Evolutionary conservation across 2,329 filamentous ascomycete genomes (phyloP).

Genomic region (Paraphaeosphaeria minitans): DNA sequence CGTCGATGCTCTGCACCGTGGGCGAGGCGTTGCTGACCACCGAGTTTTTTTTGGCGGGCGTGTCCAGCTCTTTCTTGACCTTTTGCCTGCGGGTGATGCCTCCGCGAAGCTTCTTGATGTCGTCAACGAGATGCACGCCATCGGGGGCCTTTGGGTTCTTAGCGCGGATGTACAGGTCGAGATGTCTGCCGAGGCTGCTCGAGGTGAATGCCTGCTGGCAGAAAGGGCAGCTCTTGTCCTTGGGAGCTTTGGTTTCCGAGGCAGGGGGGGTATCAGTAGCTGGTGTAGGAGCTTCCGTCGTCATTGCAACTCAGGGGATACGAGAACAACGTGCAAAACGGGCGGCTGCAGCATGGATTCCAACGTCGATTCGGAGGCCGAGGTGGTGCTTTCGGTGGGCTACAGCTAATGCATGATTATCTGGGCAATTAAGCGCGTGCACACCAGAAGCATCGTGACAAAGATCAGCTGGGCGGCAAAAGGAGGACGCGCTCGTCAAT

Average conservation of each 20-base stretch:
- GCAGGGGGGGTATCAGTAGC: slow-evolving; percentile 29
- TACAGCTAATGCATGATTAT: slow-evolving; percentile 38
- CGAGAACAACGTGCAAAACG: not conserved
- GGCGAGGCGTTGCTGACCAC: slow-evolving; percentile 34
- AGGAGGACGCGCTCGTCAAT: slow-evolving; percentile 35
- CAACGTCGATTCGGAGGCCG: slow-evolving; percentile 7
- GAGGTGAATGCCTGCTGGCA: slow-evolving; percentile 91
- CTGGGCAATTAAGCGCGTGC: slow-evolving; percentile 19
- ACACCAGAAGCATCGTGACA: slow-evolving; percentile 18
- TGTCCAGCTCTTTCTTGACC: slow-evolving; percentile 58
- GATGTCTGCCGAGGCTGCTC: slow-evolving; percentile 87
- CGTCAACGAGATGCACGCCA: slow-evolving; percentile 86
- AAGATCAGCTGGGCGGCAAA: slow-evolving; percentile 23
- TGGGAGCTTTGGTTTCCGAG: slow-evolving; percentile 59
- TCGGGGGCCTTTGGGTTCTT: slow-evolving; percentile 89
- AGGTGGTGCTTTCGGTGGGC: slow-evolving; percentile 5
- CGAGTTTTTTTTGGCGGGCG: slow-evolving; percentile 30
- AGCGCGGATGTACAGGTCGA: slow-evolving; percentile 91
- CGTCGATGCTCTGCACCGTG: slow-evolving; percentile 29
- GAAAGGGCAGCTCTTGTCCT: slow-evolving; percentile 88
- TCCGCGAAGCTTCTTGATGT: slow-evolving; percentile 81
- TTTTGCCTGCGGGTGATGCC: slow-evolving; percentile 81
- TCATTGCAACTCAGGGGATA: slow-evolving; percentile 15
- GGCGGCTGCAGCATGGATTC: slow-evolving; percentile 3
- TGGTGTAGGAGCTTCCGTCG: slow-evolving; percentile 8